These are phyloP conservation scores for Thamnidium elegans DNA, from an alignment of 192 early-diverging fungal species.

Conservation along the genomic window DNA sequence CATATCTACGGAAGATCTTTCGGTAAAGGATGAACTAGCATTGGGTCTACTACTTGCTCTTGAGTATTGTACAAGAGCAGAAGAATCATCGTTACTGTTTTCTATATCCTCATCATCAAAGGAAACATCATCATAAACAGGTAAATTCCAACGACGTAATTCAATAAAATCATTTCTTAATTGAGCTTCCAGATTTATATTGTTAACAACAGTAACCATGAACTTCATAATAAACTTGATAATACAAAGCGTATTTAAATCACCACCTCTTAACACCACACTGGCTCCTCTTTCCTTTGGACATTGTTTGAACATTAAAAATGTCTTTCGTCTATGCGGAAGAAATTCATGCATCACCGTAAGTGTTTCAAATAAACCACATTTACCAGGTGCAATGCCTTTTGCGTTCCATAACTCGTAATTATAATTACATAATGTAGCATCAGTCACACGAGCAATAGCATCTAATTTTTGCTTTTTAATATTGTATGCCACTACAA, in stretches of 20 bases:
- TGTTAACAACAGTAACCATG: slow-evolving; percentile 82
- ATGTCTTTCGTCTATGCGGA: slow-evolving; percentile 79
- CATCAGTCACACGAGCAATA: slow-evolving; percentile 81
- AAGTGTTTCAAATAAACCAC: slow-evolving; percentile 69
- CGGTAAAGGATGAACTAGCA: neutral
- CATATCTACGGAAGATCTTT: neutral
- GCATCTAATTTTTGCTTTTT: slow-evolving; percentile 79
- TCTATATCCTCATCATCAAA: neutral
- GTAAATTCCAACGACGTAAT: neutral
- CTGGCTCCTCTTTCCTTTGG: slow-evolving; percentile 77
- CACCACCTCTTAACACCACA: slow-evolving; percentile 83
- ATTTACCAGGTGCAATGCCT: slow-evolving; percentile 64
- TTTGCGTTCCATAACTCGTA: slow-evolving; percentile 66
- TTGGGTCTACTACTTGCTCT: neutral
- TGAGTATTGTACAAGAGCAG: neutral
- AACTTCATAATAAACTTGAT: slow-evolving; percentile 85
- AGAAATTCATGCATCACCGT: slow-evolving; percentile 79
- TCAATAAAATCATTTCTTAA: slow-evolving; percentile 13
- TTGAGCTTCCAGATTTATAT: slow-evolving; percentile 75
- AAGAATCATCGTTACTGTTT: neutral
- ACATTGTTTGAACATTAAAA: slow-evolving; percentile 86
- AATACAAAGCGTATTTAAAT: slow-evolving; percentile 57
- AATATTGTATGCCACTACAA: slow-evolving; percentile 81
- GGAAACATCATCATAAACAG: neutral
- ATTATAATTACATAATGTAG: slow-evolving; percentile 77